Conservation (phyloP, 495 filamentous ascomycete species). For the Bryoglossum gracile region DNA sequence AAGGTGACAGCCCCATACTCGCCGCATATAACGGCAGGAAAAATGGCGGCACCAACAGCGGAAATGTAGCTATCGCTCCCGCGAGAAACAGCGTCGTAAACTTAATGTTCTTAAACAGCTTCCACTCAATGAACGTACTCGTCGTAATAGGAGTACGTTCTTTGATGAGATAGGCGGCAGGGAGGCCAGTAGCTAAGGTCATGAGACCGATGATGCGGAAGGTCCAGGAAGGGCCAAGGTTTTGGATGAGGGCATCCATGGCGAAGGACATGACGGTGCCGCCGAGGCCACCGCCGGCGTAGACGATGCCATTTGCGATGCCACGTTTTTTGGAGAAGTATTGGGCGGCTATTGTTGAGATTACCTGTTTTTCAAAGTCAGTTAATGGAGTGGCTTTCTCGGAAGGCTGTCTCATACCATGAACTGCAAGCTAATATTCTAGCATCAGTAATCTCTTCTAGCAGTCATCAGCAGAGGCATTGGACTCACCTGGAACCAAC, state of each 20-base stretch:
- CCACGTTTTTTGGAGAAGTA: conserved; percentile 72
- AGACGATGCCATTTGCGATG: conserved; percentile 67
- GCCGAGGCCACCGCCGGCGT: conserved; percentile 66
- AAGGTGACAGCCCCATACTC: conserved; percentile 52
- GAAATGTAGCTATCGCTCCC: conserved; percentile 53
- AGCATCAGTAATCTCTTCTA: too few relatives aligned
- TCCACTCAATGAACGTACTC: conserved; percentile 45
- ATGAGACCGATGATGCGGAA: conserved; percentile 59
- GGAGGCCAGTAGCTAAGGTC: conserved; percentile 34
- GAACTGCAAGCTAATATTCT: conserved; percentile 24
- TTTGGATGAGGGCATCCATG: conserved; percentile 54
- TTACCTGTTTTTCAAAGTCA: too few relatives aligned
- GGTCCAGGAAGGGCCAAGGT: conserved; percentile 54
- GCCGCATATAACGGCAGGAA: conserved; percentile 40
- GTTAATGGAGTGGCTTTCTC: too few relatives aligned
- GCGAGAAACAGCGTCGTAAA: conserved; percentile 46
- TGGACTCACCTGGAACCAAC: conserved; percentile 39
- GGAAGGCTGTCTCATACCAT: conserved; percentile 22
- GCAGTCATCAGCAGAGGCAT: too few relatives aligned
- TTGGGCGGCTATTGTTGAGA: conserved; percentile 48
- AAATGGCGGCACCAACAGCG: conserved; percentile 54
- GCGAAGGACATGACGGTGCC: conserved; percentile 56
- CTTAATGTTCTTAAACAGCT: conserved; percentile 40
- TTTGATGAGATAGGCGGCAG: conserved; percentile 50
- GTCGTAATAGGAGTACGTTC: conserved; percentile 41